Conservation (phyloP, 305 asterid genomes). For the Fraxinus albicans region DNA sequence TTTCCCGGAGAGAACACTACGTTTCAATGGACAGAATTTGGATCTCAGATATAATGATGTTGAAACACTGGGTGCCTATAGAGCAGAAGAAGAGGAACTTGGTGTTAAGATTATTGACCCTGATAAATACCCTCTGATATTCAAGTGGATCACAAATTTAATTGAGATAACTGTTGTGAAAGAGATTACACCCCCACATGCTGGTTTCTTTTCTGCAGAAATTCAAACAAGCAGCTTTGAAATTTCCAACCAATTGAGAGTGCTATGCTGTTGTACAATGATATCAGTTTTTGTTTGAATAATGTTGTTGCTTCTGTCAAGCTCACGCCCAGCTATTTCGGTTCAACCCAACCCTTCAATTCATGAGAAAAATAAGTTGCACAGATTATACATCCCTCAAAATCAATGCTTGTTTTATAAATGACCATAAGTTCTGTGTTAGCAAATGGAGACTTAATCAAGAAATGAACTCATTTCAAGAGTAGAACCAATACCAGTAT, state of each 20-base stretch:
- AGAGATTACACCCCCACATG: constrained; percentile 16
- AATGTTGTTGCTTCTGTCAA: background rate
- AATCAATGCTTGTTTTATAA: background rate
- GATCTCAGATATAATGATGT: constrained; percentile 19
- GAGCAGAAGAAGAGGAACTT: constrained; percentile 21
- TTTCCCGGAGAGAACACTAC: background rate
- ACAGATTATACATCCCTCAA: background rate
- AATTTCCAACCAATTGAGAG: background rate
- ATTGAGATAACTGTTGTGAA: constrained; percentile 20
- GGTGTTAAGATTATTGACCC: constrained; percentile 18
- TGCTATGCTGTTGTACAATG: background rate
- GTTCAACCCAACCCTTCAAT: background rate
- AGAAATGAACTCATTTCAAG: background rate
- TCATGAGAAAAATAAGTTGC: background rate
- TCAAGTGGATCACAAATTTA: constrained; percentile 26
- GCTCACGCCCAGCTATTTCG: background rate
- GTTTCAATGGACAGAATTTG: background rate
- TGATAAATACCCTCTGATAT: constrained; percentile 23
- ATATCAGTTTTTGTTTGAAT: background rate
- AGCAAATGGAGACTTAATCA: background rate
- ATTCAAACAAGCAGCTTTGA: background rate
- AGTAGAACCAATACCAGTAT: background rate
- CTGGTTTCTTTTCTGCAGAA: constrained; percentile 9
- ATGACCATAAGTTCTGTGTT: background rate
- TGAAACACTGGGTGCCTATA: constrained; percentile 23